Percentiles rank a stretch among this genome's conserved stretches.
phyloP scores from a whole-genome alignment of 2,329 filamentous ascomycete species.

The Coniella vitis region DNA sequence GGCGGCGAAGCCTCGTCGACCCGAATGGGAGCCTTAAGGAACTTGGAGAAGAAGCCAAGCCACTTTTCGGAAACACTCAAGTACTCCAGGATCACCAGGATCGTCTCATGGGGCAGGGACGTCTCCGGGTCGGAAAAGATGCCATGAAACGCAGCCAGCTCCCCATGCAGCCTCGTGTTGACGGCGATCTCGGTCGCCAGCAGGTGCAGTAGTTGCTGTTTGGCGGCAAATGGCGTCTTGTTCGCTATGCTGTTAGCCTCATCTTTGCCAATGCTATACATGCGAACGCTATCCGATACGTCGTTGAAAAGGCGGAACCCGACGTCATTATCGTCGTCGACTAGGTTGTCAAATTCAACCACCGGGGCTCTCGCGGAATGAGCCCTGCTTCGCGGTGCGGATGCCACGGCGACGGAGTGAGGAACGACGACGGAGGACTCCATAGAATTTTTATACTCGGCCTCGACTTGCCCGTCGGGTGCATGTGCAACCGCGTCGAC shows the following conservation, averaged over 20 bases:
- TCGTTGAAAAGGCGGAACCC: too few relatives aligned
- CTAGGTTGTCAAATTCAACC: too few relatives aligned
- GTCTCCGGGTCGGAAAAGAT: conserved; percentile 39
- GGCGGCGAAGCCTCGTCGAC: conserved; percentile 47
- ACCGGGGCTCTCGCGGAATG: too few relatives aligned
- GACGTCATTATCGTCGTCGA: too few relatives aligned
- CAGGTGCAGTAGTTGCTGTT: conserved; percentile 42
- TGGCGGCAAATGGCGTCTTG: conserved; percentile 34
- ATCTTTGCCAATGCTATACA: conserved; percentile 16
- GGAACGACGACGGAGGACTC: too few relatives aligned
- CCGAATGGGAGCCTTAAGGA: conserved; percentile 51
- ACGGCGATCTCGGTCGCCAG: conserved; percentile 40
- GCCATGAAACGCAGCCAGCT: conserved; percentile 39
- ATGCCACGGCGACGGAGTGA: too few relatives aligned
- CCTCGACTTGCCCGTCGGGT: conserved; percentile 33
- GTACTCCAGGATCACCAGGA: conserved; percentile 49
- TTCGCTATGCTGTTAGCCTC: conserved; percentile 9
- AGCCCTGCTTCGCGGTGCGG: too few relatives aligned
- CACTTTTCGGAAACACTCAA: conserved; percentile 51
- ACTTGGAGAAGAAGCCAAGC: conserved; percentile 52
- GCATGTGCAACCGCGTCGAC: conserved; percentile 20
- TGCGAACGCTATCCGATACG: conserved; percentile 17
- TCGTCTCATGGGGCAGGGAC: conserved; percentile 47
- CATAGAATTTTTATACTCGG: conserved; percentile 24
- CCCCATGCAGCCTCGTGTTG: conserved; percentile 36